Evolutionary conservation across 2,329 filamentous ascomycete genomes (phyloP).

Genomic region (Colletotrichum tropicale): DNA sequence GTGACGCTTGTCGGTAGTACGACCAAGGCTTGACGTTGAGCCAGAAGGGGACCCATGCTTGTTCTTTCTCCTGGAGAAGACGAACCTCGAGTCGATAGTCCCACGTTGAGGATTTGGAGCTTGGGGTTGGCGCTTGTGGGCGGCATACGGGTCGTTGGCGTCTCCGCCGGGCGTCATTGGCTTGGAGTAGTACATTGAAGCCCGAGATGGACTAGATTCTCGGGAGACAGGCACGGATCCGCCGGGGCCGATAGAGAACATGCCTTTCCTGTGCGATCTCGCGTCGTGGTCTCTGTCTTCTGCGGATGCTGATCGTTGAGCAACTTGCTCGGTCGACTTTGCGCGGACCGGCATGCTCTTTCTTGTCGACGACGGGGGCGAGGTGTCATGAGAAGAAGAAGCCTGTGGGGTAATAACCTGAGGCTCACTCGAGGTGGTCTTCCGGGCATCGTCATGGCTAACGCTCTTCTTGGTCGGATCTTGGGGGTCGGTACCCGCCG

Average conservation of each 20-base stretch:
- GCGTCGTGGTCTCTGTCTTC: constrained; percentile 37
- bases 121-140: constrained; percentile 76
- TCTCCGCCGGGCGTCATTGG: constrained; percentile 82
- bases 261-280: constrained; percentile 54
- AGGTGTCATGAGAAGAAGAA: constrained; percentile 60
- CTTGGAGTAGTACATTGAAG: constrained; percentile 70
- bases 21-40: constrained; percentile 56
- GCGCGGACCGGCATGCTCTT: constrained; percentile 45
- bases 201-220: constrained; percentile 68
- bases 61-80: constrained; percentile 76
- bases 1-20: constrained; percentile 54
- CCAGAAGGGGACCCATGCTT: constrained; percentile 62
- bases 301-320: constrained; percentile 45
- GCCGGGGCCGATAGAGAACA: constrained; percentile 55
- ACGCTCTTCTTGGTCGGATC: constrained; percentile 36
- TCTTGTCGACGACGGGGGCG: constrained; percentile 44
- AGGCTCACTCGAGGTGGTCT: constrained; percentile 39
- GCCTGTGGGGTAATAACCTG: constrained; percentile 71
- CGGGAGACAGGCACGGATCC: constrained; percentile 63
- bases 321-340: constrained; percentile 44
- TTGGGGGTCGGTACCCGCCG: constrained; percentile 69
- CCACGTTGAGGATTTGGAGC: constrained; percentile 65
- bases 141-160: constrained; percentile 85
- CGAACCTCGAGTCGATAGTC: constrained; percentile 78
- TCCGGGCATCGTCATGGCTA: constrained; percentile 32